A percentile compares a stretch with the other conserved stretches of the same genome.
Conservation (phyloP, 768 basidiomycete genomes). For the Phylloporus rhodoxanthus region DNA sequence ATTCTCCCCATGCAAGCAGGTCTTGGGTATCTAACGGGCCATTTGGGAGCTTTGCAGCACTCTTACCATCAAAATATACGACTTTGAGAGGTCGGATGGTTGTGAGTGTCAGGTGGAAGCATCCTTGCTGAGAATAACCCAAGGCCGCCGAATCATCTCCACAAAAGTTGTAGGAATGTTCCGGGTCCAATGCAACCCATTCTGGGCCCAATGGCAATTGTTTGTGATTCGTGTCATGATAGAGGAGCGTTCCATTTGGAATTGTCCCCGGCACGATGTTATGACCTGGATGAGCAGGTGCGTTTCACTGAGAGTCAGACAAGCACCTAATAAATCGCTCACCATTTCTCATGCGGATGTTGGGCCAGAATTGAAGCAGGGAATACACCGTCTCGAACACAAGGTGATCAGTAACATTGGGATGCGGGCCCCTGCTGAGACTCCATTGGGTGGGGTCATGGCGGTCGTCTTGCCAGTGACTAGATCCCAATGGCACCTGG, state of each 20-base stretch:
- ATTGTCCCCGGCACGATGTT: constrained; percentile 29
- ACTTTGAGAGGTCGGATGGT: constrained; percentile 25
- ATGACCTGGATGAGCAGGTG: constrained; percentile 16
- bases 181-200: constrained; percentile 30
- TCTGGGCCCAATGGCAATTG: constrained; percentile 23
- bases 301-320: not conserved
- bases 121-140: constrained; percentile 6
- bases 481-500: not conserved
- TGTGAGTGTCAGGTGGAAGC: constrained; percentile 10
- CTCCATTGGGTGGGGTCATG: constrained; percentile 11
- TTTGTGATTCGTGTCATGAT: constrained; percentile 20
- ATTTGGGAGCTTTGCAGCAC: constrained; percentile 26
- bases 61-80: constrained; percentile 33
- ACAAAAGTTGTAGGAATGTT: constrained; percentile 36
- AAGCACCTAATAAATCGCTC: not conserved
- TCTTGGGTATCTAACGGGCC: constrained; percentile 35
- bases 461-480: not conserved
- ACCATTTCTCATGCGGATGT: constrained; percentile 28
- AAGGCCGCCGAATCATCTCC: not conserved
- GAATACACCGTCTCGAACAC: constrained; percentile 23
- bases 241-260: constrained; percentile 29
- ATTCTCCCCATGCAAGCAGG: constrained; percentile 28
- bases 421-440: constrained; percentile 16
- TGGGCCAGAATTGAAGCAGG: constrained; percentile 22
- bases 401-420: constrained; percentile 29